phyloP scores from a whole-genome alignment of 257 asterid species.

The Paraleonurus japonicus region DNA sequence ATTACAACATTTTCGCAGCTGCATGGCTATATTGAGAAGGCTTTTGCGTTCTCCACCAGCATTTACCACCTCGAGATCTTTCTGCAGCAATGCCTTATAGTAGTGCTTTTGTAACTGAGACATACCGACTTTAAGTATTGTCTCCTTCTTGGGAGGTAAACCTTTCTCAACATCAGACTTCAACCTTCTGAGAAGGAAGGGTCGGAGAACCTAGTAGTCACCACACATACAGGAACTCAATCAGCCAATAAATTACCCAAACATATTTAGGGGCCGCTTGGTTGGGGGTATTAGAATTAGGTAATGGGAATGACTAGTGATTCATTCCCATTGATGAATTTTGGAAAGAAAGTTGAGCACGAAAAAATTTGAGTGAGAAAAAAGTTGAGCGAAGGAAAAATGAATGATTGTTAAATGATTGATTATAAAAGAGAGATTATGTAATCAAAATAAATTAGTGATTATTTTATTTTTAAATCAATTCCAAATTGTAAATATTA shows the following conservation, averaged over 20 bases:
- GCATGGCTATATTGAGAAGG: constrained; percentile 98
- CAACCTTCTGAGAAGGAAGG: constrained; percentile 93
- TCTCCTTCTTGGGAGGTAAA: constrained; percentile 98
- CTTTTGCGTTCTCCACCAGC: constrained; percentile 99
- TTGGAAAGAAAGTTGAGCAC: too few species aligned
- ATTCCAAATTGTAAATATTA: too few species aligned
- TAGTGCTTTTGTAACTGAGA: constrained; percentile 99
- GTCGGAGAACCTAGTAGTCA: constrained; percentile 77
- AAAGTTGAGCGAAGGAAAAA: too few species aligned
- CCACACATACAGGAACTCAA: constrained; percentile 3
- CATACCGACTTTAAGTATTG: constrained; percentile 99
- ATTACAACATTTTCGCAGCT: constrained; percentile 95
- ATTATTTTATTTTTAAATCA: too few species aligned
- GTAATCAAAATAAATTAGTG: too few species aligned
- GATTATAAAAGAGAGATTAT: too few species aligned
- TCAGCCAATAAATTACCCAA: background rate
- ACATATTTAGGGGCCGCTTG: too few species aligned
- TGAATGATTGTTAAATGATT: too few species aligned
- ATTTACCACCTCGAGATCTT: constrained; percentile 97
- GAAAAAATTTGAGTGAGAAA: too few species aligned
- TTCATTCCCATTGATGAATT: too few species aligned
- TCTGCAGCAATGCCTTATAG: constrained; percentile 89
- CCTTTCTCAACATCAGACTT: constrained; percentile 99
- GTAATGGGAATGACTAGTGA: too few species aligned
- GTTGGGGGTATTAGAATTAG: too few species aligned